Evolutionary conservation across 2,329 filamentous ascomycete species (phyloP), one percentile per base, ranked within the genome.

Genomic region (Bisporella sp.): DNA sequence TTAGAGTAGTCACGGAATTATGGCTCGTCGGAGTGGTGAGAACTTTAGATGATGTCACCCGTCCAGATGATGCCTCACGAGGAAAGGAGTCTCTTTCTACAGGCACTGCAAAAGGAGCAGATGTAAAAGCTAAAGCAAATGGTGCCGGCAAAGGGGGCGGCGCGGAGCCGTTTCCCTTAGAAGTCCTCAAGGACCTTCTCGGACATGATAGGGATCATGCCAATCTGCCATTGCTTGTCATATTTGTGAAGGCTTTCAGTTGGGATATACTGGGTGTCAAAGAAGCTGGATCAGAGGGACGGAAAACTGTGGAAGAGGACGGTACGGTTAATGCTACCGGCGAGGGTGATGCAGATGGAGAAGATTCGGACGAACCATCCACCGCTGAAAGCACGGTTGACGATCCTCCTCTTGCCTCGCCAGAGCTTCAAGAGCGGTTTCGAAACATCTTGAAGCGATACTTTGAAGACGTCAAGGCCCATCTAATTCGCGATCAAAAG

Each of bases 181-280:
- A 99, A 67, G 92, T 97, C n/a, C 73, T 99, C 40, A 99, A 99
- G 71, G 95, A 99, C 65, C 79, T 99, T 57, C 78, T 99, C 12
- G 90, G 91, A 6, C 85, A 97, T 64, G 93, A 99, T 66, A 82
- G 90, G 49, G 92, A 99, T 59, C 93, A 97, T 64, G 75, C 82
- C 49, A 99, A 97, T 64, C 71, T 99, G 41, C 90, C 93, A 1
- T 73, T 99, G 43, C 85, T 96, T 5, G 93, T 97, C 47, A 79
- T 95, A 11, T 99, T 99, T 64, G 91, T 96, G 58, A 99, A 96
- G 71, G 85, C 88, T 13, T 99, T 97, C 62, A 85, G 87, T 56
- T 99, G 92, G 91, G 95, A 99, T 70, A 81, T 97, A 35, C 72
- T 99, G 11, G 93, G 93, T 2, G 81, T 91, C 30, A 90, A 84